Percentiles rank a stretch among this genome's conserved stretches.
Evolutionary conservation across 257 asterid species (phyloP).

Genomic region (Euphrasia confusa): DNA sequence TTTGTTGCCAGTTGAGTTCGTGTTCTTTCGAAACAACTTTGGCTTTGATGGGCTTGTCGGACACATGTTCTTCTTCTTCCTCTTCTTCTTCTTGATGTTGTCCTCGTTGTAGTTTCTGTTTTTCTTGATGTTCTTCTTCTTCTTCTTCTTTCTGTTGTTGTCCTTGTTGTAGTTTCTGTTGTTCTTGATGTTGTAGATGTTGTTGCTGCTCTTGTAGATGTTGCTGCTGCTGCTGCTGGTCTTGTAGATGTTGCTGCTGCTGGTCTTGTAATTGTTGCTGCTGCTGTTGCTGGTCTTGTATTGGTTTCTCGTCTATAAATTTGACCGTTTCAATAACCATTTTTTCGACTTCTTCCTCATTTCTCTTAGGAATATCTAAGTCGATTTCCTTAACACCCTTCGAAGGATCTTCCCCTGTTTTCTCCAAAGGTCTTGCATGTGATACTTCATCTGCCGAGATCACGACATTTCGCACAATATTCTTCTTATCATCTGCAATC

Average conservation of each 20-base stretch:
- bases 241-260: too few species aligned
- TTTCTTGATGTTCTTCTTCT: too few species aligned
- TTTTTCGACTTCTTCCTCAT: slow-evolving; percentile 27
- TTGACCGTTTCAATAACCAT: slow-evolving; percentile 29
- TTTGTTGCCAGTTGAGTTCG: slow-evolving; percentile 62
- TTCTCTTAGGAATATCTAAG: slow-evolving; percentile 7
- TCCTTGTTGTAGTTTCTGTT: too few species aligned
- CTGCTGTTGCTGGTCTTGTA: not conserved
- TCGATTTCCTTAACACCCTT: slow-evolving; percentile 29
- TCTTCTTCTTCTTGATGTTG: too few species aligned
- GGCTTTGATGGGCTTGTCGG: slow-evolving; percentile 17
- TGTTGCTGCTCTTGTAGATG: too few species aligned
- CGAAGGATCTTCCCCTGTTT: slow-evolving; percentile 16
- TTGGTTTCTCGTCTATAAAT: slow-evolving; percentile 22
- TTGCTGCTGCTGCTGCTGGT: too few species aligned
- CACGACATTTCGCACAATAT: not conserved
- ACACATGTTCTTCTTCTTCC: slow-evolving; percentile 3
- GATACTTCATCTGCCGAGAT: not conserved
- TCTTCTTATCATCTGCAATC: slow-evolving; percentile 13
- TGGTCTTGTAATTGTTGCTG: too few species aligned
- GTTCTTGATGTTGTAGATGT: too few species aligned
- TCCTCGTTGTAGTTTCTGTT: too few species aligned
- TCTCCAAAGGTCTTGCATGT: not conserved
- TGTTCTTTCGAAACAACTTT: slow-evolving; percentile 30
- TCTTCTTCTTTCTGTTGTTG: too few species aligned